These are phyloP conservation scores for Neonectria punicea DNA, from an alignment of 2,329 filamentous ascomycete genomes.

Conservation along the genomic window DNA sequence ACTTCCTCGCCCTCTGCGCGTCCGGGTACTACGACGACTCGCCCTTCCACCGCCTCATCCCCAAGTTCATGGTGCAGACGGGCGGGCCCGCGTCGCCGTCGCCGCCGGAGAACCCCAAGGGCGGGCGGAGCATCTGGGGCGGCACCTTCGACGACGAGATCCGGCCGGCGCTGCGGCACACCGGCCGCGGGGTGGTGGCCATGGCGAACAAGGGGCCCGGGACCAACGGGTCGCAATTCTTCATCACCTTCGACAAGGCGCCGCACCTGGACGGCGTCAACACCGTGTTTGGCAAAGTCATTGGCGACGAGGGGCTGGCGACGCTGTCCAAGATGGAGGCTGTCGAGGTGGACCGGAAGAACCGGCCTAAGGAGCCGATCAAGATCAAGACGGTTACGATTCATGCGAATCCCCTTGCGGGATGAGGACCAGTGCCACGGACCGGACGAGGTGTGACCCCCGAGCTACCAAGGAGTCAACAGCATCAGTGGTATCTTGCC, in stretches of 20 bases:
- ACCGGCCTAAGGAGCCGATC: conserved; percentile 73
- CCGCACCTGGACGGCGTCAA: conserved; percentile 86
- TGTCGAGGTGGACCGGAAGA: conserved; percentile 81
- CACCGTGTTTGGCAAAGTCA: conserved; percentile 82
- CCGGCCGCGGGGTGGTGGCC: conserved; percentile 74
- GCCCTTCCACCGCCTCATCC: conserved; percentile 83
- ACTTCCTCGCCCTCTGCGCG: conserved; percentile 88
- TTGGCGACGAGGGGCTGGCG: conserved; percentile 70
- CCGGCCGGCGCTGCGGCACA: conserved; percentile 74
- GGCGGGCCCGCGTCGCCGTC: conserved; percentile 69
- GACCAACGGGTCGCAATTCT: conserved; percentile 85
- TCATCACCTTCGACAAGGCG: conserved; percentile 80
- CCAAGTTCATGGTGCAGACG: conserved; percentile 83
- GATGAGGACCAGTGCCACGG: conserved; percentile 55
- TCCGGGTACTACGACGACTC: conserved; percentile 80
- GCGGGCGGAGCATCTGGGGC: conserved; percentile 79
- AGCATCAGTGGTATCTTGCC: not conserved
- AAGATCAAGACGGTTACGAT: conserved; percentile 76
- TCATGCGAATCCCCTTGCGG: conserved; percentile 83
- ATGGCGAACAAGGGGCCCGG: conserved; percentile 83
- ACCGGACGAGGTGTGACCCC: not conserved
- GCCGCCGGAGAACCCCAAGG: conserved; percentile 69
- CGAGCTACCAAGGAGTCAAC: not conserved
- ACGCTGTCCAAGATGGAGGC: conserved; percentile 78
- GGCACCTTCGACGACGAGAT: conserved; percentile 84